Base-by-base conservation (phyloP, 495 filamentous ascomycete genomes). In the Trichodelitschia bisporula region DNA sequence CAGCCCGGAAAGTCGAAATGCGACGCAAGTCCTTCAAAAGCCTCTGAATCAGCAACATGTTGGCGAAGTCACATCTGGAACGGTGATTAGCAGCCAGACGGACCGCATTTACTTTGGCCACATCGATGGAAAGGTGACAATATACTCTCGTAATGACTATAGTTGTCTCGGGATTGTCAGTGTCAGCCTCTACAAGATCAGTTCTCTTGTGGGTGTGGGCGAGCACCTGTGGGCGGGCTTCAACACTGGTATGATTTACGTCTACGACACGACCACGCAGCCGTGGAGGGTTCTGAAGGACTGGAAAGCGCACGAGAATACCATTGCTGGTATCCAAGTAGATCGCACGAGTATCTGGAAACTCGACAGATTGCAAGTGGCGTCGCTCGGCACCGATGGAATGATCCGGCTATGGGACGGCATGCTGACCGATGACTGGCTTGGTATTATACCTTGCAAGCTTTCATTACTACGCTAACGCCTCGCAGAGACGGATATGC, bases 101-200 rank as follows among this genome's bases (percentile, higher is more conserved):
- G 76, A 79, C 32, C 67, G 70, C 19, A 68, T 93, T 2, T 91
- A 77, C 49, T 72, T 97, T 38, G 89, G 89, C 3, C 86, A 97
- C 45, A 65, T 58, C 6, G 86, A 97, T 47, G 86, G 86, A 13
- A 95, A 95, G 48, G 68, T 97, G 15, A 84, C 76, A 35, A 67
- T 93, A 25, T 95, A 91, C 43, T 84, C 83, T 0, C 60, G 64
- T 8, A 56, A 56, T 5, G 67, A 77, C 41, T 80, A 74, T 35
- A 46, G 63, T 4, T 93, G 80, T 42, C 38, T 89, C 10, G 64
- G 64, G 12, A 60, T 89, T 17, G 56, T 92, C 30, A 89, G 62
- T 41, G 65, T 90, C 36, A 95, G 79, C 49, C 61, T 80, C 3
- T 95, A 92, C 59, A 97, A 92, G 51, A 84, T 95, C 50, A 92